Percentiles rank a stretch among this genome's conserved stretches.
These are phyloP conservation scores for Acanthamoeba healyi DNA, from an alignment of 208 protist species.

Conservation along the genomic window DNA sequence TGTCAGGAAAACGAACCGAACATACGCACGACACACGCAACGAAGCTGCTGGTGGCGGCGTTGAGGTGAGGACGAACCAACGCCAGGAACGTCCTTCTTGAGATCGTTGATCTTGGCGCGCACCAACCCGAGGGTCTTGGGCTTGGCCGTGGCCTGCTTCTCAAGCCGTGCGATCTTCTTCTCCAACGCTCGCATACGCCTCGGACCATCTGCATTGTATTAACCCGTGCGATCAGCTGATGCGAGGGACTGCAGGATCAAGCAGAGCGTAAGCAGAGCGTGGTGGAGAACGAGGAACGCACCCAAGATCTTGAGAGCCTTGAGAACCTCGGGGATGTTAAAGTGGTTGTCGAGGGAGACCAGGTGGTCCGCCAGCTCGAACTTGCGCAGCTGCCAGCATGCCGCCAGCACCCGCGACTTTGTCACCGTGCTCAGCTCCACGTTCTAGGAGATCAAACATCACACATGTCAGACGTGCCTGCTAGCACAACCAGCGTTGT, in stretches of 20 bases:
- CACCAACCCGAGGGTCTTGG: constrained; percentile 28
- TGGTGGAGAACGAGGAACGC: neutral
- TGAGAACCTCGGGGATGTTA: constrained; percentile 58
- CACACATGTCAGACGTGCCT: neutral
- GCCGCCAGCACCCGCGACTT: constrained; percentile 68
- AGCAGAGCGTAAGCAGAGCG: too few species aligned
- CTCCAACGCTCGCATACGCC: constrained; percentile 31
- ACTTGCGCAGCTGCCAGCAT: constrained; percentile 40
- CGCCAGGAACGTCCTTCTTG: constrained; percentile 59
- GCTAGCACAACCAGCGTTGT: neutral
- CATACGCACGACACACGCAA: neutral
- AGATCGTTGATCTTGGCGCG: constrained; percentile 73
- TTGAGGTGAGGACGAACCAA: constrained; percentile 6
- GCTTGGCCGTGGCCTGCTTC: constrained; percentile 73
- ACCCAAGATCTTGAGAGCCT: constrained; percentile 75
- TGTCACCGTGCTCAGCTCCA: constrained; percentile 66
- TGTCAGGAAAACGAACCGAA: too few species aligned
- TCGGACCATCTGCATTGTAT: constrained; percentile 18
- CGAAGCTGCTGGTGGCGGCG: neutral
- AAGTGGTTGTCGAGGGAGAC: constrained; percentile 69
- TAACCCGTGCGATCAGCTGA: neutral
- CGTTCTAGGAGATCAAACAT: neutral
- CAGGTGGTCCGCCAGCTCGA: constrained; percentile 61
- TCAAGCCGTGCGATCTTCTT: constrained; percentile 56
- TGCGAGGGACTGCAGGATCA: too few species aligned